Evolutionary conservation across 805 yeast genomes (phyloP), one percentile per base, ranked within the genome.

Genomic region (Hagleromyces aurorensis): DNA sequence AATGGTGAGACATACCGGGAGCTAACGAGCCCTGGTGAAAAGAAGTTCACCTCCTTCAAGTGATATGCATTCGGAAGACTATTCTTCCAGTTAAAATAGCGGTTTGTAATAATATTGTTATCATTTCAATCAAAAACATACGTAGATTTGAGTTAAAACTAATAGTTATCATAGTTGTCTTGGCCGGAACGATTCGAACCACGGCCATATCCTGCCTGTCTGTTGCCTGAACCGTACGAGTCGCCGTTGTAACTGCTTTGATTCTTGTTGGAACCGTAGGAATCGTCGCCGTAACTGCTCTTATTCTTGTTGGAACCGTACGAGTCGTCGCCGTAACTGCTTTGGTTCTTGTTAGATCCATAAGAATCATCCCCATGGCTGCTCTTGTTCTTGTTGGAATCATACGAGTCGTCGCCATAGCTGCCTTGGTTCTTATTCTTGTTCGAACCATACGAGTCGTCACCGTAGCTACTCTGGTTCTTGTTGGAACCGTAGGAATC

Each of bases 201-300:
- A 40, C 48, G 54, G 18, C 59, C 27, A 23, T 29, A 23, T 32
- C 16, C n/a, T n/a, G n/a, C 21, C 25, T 52, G 46, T 34, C 38
- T 34, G 30, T 26, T 28, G 16, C 19, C 27, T 19, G 44, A 42
- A 13, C 58, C 57, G 25, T 50, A 52, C 7, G 57, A 46, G 35
- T 51, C 50, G 32, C 46, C 34, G 35, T 46, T 34, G 37, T n/a
- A n/a, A n/a, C n/a, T n/a, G n/a, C n/a, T n/a, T n/a, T n/a, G n/a
- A n/a, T n/a, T n/a, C n/a, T 38, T 37, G 16, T 40, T 38, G 16
- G 46, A 47, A 19, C 60, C 59, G 44, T 52, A 52, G 15, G 59
- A 52, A 41, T 53, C 47, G 33, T 37, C 36, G 29, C 35, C 34
- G 11, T 36, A 30, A 36, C 42, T n/a, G n/a, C n/a, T n/a, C n/a